A percentile compares a stretch with the other conserved stretches of the same genome.
phyloP scores from a whole-genome alignment of 2,329 filamentous ascomycete species.

The Monilinia fructigena region DNA sequence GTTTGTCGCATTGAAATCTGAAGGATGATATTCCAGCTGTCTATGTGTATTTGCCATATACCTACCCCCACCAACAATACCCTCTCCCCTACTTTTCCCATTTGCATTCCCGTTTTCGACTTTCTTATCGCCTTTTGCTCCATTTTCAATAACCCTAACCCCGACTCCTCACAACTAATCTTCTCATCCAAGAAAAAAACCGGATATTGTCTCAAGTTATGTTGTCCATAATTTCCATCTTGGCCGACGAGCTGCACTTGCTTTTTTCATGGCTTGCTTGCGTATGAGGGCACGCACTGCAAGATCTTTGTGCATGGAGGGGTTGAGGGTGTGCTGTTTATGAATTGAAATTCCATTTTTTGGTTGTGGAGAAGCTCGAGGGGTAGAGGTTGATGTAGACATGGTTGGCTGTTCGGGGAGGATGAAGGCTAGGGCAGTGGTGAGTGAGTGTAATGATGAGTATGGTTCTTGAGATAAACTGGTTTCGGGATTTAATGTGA shows the following conservation, averaged over 20 bases:
- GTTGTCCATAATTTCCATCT: slow-evolving; percentile 39
- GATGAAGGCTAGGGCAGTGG: background rate
- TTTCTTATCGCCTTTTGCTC: background rate
- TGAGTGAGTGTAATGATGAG: background rate
- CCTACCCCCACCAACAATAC: background rate
- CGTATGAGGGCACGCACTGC: slow-evolving; percentile 39
- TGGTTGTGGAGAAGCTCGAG: background rate
- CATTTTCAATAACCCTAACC: background rate
- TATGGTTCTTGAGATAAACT: background rate
- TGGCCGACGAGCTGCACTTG: slow-evolving; percentile 38
- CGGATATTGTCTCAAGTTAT: slow-evolving; percentile 39
- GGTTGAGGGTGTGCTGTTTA: slow-evolving; percentile 34
- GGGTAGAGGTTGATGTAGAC: background rate
- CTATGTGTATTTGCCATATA: slow-evolving; percentile 8
- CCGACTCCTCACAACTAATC: background rate
- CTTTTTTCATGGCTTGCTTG: slow-evolving; percentile 44
- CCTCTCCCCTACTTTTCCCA: background rate
- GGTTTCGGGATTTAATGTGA: background rate
- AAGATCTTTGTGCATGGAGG: slow-evolving; percentile 31
- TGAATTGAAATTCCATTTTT: slow-evolving; percentile 33
- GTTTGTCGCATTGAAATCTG: background rate
- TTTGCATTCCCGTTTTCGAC: background rate
- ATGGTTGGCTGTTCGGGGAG: slow-evolving; percentile 22
- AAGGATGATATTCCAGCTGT: background rate
- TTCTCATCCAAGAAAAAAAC: slow-evolving; percentile 30